A percentile compares a stretch with the other conserved stretches of the same genome.
phyloP scores from a whole-genome alignment of 2,329 filamentous ascomycete species.

The Clarireedia hainanense region DNA sequence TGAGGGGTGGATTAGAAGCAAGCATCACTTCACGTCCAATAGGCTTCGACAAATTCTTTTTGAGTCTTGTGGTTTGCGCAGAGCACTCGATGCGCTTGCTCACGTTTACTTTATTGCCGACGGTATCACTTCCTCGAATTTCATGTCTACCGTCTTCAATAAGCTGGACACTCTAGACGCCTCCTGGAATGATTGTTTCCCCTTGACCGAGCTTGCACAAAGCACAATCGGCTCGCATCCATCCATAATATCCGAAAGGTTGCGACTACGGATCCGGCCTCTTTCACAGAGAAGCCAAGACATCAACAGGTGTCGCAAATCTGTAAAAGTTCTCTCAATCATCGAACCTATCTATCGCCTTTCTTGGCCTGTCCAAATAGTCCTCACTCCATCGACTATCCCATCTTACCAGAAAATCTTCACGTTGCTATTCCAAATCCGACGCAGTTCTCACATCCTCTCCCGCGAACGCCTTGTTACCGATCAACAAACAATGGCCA shows the following conservation, averaged over 20 bases:
- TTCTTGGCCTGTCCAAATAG: slow-evolving; percentile 59
- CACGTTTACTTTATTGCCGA: slow-evolving; percentile 71
- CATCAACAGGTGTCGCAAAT: slow-evolving; percentile 42
- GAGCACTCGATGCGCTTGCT: slow-evolving; percentile 58
- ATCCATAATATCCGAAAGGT: slow-evolving; percentile 49
- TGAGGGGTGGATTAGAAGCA: slow-evolving; percentile 66
- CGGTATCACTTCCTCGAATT: slow-evolving; percentile 56
- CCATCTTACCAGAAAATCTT: slow-evolving; percentile 64
- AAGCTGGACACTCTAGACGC: slow-evolving; percentile 55
- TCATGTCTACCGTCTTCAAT: slow-evolving; percentile 65
- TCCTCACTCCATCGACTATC: slow-evolving; percentile 60
- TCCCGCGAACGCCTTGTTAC: slow-evolving; percentile 43
- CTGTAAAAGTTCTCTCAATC: slow-evolving; percentile 53
- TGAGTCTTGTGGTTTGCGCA: slow-evolving; percentile 57
- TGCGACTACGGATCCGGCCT: slow-evolving; percentile 49
- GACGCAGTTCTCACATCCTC: slow-evolving; percentile 61
- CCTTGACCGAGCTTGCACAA: slow-evolving; percentile 69
- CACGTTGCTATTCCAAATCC: slow-evolving; percentile 69
- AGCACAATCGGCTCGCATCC: slow-evolving; percentile 53
- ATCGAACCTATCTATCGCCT: slow-evolving; percentile 64
- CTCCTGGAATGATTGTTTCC: slow-evolving; percentile 74
- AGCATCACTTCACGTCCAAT: slow-evolving; percentile 61
- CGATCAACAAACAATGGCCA: slow-evolving; percentile 32
- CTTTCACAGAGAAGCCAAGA: slow-evolving; percentile 34
- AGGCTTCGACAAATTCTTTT: slow-evolving; percentile 61